phyloP scores from a whole-genome alignment of 129 eudicot species.

The Kitagawia praeruptora region DNA sequence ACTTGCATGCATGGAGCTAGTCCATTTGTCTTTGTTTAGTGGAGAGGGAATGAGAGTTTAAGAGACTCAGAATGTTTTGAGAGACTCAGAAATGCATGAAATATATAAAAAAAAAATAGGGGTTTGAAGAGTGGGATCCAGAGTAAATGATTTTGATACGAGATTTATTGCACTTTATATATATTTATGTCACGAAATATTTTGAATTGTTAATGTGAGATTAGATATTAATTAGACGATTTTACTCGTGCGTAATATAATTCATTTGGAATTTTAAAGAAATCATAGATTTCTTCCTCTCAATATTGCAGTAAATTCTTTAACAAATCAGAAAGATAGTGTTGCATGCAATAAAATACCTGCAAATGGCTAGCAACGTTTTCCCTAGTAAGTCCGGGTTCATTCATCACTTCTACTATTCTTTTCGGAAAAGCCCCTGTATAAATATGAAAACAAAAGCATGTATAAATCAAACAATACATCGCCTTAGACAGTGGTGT shows the following conservation, averaged over 20 bases:
- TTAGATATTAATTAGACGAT: neutral
- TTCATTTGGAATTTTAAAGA: neutral
- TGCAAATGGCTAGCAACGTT: conserved; percentile 2
- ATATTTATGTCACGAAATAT: neutral
- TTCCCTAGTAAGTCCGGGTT: neutral
- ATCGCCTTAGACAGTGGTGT: neutral
- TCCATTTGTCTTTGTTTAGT: too few relatives aligned
- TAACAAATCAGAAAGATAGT: neutral
- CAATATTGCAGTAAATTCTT: neutral
- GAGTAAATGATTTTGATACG: neutral
- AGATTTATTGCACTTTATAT: neutral
- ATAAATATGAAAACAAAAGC: neutral
- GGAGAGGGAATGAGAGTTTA: too few relatives aligned
- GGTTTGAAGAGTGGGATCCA: neutral
- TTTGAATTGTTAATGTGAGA: neutral
- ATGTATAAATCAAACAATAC: neutral
- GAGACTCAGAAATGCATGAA: neutral
- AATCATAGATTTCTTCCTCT: neutral
- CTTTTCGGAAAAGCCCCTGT: neutral
- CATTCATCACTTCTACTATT: neutral
- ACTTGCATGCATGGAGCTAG: too few relatives aligned
- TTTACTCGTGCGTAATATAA: neutral
- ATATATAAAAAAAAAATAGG: too few relatives aligned
- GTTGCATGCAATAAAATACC: neutral
- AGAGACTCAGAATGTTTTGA: too few relatives aligned